Evolutionary conservation across 106 monocot species (phyloP).

Genomic region (Ottelia alismoides): DNA sequence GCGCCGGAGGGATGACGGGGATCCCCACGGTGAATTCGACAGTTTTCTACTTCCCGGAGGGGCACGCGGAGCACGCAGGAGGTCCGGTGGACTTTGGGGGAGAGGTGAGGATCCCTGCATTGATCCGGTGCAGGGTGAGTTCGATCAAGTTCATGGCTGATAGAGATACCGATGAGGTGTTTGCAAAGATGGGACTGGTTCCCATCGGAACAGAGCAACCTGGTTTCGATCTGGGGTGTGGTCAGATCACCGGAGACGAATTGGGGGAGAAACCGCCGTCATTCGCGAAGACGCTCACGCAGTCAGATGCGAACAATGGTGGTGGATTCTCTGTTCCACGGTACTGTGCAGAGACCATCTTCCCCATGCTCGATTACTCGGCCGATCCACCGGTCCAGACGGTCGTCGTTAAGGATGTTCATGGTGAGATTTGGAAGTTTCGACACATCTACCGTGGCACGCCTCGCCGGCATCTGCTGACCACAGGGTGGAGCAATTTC

Average conservation of each 20-base stretch:
- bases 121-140: conserved; percentile 15
- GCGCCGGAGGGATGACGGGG: conserved; percentile 25
- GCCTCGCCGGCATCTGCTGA: conserved; percentile 20
- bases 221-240: background rate
- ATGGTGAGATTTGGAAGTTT: conserved; percentile 24
- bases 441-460: conserved; percentile 26
- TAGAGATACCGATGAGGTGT: conserved; percentile 23
- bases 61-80: conserved; percentile 21
- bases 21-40: conserved; percentile 16
- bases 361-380: conserved; percentile 20
- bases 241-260: background rate
- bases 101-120: conserved; percentile 7
- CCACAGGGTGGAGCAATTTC: conserved; percentile 27
- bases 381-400: conserved; percentile 24
- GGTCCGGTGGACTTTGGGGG: conserved; percentile 7
- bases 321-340: conserved; percentile 27
- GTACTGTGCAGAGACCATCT: conserved; percentile 28
- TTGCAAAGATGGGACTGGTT: conserved; percentile 14
- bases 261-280: conserved; percentile 11
- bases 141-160: conserved; percentile 18
- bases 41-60: conserved; percentile 23
- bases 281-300: conserved; percentile 26
- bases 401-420: conserved; percentile 16
- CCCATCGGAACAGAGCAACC: conserved; percentile 8
- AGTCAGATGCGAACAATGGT: conserved; percentile 28